Evolutionary conservation across 768 basidiomycete species (phyloP).

Genomic region (Serendipita indica): DNA sequence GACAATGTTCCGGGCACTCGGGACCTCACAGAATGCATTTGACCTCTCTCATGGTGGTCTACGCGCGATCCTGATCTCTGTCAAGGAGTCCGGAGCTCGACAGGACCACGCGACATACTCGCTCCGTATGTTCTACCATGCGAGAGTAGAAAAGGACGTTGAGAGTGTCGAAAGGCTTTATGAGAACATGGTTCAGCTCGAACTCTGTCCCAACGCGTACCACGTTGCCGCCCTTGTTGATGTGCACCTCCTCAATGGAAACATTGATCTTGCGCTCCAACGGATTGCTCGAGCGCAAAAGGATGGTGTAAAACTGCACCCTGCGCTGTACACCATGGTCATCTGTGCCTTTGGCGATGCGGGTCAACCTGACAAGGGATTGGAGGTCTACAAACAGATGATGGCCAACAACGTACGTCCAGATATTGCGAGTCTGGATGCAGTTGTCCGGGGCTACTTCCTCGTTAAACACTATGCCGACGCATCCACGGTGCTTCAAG

Average conservation of each 20-base stretch:
- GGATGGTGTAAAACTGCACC: conserved; percentile 39
- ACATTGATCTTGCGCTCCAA: conserved; percentile 40
- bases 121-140: conserved; percentile 50
- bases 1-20: neutral
- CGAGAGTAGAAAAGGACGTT: conserved; percentile 36
- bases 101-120: conserved; percentile 37
- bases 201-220: conserved; percentile 54
- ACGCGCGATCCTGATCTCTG: neutral
- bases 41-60: neutral
- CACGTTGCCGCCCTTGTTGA: conserved; percentile 68
- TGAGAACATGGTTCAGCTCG: conserved; percentile 43
- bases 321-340: conserved; percentile 63
- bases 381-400: conserved; percentile 48
- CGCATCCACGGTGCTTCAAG: conserved; percentile 40
- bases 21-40: neutral
- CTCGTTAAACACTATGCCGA: conserved; percentile 35
- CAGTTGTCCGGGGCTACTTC: conserved; percentile 53
- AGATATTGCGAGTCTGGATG: conserved; percentile 57
- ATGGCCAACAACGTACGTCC: conserved; percentile 43
- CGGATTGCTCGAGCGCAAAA: conserved; percentile 36
- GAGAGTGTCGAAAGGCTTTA: conserved; percentile 40
- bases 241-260: conserved; percentile 46
- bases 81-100: neutral
- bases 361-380: conserved; percentile 38
- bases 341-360: conserved; percentile 56